phyloP scores from a whole-genome alignment of 495 filamentous ascomycete species.

The Lasiosphaeris hirsuta region DNA sequence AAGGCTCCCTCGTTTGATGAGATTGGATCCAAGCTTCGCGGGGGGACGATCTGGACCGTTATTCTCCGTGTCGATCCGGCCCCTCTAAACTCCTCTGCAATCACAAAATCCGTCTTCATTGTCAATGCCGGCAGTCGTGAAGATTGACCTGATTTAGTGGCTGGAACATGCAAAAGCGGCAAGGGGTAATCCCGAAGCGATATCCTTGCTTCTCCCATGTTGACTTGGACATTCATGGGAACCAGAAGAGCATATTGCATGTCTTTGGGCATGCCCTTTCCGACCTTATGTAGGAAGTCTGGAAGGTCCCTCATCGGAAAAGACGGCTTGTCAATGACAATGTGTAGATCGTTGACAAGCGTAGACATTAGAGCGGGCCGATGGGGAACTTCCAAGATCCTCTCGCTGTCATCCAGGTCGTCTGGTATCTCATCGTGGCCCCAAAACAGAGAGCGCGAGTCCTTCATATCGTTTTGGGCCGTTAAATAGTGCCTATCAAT shows the following conservation, averaged over 20 bases:
- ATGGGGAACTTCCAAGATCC: conserved; percentile 80
- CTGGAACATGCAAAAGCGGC: conserved; percentile 85
- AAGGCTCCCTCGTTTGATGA: conserved; percentile 59
- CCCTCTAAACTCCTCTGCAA: conserved; percentile 88
- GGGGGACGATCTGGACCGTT: conserved; percentile 80
- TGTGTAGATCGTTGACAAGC: conserved; percentile 77
- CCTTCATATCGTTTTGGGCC: conserved; percentile 69
- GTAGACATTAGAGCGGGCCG: conserved; percentile 79
- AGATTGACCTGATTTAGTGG: conserved; percentile 74
- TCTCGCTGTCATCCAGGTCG: conserved; percentile 77
- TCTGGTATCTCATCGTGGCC: conserved; percentile 77
- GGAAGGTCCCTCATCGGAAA: conserved; percentile 80
- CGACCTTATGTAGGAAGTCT: conserved; percentile 77
- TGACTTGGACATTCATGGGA: conserved; percentile 83
- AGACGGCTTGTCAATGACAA: conserved; percentile 87
- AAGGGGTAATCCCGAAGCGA: conserved; percentile 89
- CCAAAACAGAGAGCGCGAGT: conserved; percentile 77
- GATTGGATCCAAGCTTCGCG: conserved; percentile 39
- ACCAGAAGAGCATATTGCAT: conserved; percentile 87
- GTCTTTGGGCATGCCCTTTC: conserved; percentile 91
- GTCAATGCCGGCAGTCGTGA: conserved; percentile 76
- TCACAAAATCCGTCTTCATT: conserved; percentile 88
- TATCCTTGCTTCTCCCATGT: conserved; percentile 86
- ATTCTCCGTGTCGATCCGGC: conserved; percentile 73
- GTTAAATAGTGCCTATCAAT: conserved; percentile 73